Base-by-base conservation (phyloP, 345 rosid genomes). In the Lenwebbia sp. region DNA sequence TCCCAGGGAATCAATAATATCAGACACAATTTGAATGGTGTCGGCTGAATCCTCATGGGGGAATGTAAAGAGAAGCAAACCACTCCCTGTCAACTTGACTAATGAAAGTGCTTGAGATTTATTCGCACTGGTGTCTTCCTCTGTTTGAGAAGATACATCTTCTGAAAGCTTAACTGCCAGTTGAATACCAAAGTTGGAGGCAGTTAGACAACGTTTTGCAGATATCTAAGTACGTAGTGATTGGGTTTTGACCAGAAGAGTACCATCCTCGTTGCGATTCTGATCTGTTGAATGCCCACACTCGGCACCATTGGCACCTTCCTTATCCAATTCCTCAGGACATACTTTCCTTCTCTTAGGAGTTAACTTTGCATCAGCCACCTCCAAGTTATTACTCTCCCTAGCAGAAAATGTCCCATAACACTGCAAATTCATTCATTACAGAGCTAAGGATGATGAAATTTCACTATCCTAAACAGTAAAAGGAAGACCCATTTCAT, bases 31-130 rank as follows among this genome's bases (percentile, higher is more conserved):
- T 28, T 86, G 78, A 19, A 89, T 84, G 49, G 95, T 88, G 82
- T 94, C 86, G 7, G 82, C 86, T 58, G 92, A 88, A 65, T 82
- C 89, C 60, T 91, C 93, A 21, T 74, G 84, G 37, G 91, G 90
- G 86, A 93, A 90, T 84, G 90, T 91, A 84, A 97, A 89, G n/a
- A 97, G 94, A 90, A 93, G 92, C 93, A 97, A 89, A 62, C 98
- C 96, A 87, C 98, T 94, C 76, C 88, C 93, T 60, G 90, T 92
- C 88, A 97, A 89, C 95, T 97, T 97, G 84, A 97, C 99, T 78
- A 97, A 87, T 60, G 99, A 95, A 88, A 96, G 94, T 88, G 70
- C 86, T 90, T 87, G 88, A 85, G 86, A 88, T 13, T n/a, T 88
- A 75, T 90, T 91, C 84, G 51, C 88, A 47, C 23, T 82, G 70